Conservation (phyloP, 202 grass and related monocot species). For the Digitaria exilis region DNA sequence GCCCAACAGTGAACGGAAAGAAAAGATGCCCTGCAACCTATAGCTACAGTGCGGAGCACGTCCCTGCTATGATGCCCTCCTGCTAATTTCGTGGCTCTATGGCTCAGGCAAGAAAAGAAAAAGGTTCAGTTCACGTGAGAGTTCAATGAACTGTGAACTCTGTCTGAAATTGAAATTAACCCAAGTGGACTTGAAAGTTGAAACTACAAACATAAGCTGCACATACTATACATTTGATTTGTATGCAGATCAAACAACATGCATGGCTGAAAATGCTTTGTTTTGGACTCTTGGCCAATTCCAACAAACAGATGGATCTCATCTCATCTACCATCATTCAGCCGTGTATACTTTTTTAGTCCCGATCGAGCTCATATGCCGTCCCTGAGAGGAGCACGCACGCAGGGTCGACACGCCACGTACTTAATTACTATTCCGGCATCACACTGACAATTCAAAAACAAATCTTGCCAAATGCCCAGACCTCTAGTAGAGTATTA, state of each 20-base stretch:
- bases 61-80: not conserved
- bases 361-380: not conserved
- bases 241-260: not conserved
- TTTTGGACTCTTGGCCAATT: not conserved
- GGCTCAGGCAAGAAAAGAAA: not conserved
- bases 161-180: not conserved
- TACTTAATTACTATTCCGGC: not conserved
- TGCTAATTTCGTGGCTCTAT: not conserved
- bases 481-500: not conserved
- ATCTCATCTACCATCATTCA: not conserved
- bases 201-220: not conserved
- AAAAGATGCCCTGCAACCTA: constrained; percentile 31
- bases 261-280: not conserved
- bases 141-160: not conserved
- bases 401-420: not conserved
- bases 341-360: not conserved
- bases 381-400: not conserved
- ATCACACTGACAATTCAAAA: not conserved
- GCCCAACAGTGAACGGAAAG: not conserved
- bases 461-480: not conserved
- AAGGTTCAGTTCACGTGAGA: not conserved
- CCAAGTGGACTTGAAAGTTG: not conserved
- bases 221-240: no score
- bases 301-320: not conserved
- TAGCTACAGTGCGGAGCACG: not conserved